phyloP scores from a whole-genome alignment of 2,329 filamentous ascomycete species.

The Fusarium clavum region DNA sequence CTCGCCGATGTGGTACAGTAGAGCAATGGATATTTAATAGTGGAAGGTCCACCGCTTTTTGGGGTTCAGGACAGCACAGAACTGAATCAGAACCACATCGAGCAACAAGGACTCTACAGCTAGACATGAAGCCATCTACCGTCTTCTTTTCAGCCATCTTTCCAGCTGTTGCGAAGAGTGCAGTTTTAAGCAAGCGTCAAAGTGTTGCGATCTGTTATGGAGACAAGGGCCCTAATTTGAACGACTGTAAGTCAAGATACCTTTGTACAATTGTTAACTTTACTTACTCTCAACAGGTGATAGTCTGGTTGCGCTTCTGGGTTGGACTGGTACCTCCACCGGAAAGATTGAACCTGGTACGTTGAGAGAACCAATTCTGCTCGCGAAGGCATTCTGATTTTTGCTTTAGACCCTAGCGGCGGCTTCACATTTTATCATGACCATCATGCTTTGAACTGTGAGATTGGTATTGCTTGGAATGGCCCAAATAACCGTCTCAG shows the following conservation, averaged over 20 bases:
- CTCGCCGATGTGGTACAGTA: neutral
- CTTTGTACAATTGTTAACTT: neutral
- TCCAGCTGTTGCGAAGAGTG: neutral
- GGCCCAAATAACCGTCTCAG: neutral
- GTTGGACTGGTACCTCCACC: neutral
- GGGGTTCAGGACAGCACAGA: accelerated
- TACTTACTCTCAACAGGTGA: neutral
- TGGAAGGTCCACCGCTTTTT: accelerated
- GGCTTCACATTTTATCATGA: neutral
- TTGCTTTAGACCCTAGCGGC: neutral
- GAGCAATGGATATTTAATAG: neutral
- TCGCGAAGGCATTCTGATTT: accelerated
- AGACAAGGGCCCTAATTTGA: neutral
- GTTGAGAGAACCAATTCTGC: accelerated
- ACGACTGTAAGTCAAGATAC: neutral
- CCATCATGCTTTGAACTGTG: neutral
- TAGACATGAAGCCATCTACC: neutral
- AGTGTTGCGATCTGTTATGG: neutral
- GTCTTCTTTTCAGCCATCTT: neutral
- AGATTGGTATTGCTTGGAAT: neutral
- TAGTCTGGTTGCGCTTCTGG: neutral
- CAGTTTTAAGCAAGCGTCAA: neutral
- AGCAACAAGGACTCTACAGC: accelerated
- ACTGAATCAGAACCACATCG: neutral
- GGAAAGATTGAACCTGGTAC: neutral